Conservation (phyloP, 2,329 filamentous ascomycete genomes). For the Neocatenulostroma microsporum region DNA sequence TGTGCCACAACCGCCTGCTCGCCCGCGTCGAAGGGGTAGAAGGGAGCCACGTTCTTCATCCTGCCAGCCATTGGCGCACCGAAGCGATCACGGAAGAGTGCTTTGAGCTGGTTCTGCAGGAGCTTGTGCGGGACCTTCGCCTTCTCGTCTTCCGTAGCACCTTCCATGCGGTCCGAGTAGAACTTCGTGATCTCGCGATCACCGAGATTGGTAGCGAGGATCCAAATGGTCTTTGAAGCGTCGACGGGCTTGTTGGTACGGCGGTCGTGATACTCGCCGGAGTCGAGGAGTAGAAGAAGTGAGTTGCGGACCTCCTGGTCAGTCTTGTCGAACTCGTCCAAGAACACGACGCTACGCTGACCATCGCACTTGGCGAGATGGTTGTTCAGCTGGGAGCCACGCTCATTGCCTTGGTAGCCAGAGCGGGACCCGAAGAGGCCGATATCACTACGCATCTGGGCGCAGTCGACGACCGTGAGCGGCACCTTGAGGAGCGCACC, state of each 20-base stretch:
- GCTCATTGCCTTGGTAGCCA: conserved; percentile 29
- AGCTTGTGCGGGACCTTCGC: conserved; percentile 14
- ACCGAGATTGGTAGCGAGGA: conserved; percentile 41
- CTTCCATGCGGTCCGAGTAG: conserved; percentile 26
- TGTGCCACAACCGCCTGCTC: conserved; percentile 40
- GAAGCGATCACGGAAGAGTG: conserved; percentile 19
- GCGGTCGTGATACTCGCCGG: conserved; percentile 39
- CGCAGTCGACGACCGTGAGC: conserved; percentile 28
- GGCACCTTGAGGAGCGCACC: conserved; percentile 12
- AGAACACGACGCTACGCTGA: conserved; percentile 38
- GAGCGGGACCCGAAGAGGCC: conserved; percentile 39
- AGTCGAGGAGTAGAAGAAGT: conserved; percentile 40
- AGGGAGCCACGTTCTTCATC: conserved; percentile 37
- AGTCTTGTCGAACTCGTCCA: conserved; percentile 49
- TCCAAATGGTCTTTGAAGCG: conserved; percentile 43
- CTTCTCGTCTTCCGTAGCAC: conserved; percentile 15
- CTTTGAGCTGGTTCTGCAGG: conserved; percentile 20
- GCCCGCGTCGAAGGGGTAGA: conserved; percentile 34
- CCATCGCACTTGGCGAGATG: conserved; percentile 36
- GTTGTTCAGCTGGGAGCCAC: conserved; percentile 41
- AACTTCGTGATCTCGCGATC: conserved; percentile 36
- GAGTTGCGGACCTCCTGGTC: conserved; percentile 33
- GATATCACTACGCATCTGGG: conserved; percentile 29
- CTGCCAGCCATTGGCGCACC: conserved; percentile 35
- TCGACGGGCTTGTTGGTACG: conserved; percentile 30